A percentile compares a stretch with the other conserved stretches of the same genome.
These are phyloP conservation scores for Dactylellina haptotyla DNA, from an alignment of 2,329 filamentous ascomycete genomes.

Conservation along the genomic window DNA sequence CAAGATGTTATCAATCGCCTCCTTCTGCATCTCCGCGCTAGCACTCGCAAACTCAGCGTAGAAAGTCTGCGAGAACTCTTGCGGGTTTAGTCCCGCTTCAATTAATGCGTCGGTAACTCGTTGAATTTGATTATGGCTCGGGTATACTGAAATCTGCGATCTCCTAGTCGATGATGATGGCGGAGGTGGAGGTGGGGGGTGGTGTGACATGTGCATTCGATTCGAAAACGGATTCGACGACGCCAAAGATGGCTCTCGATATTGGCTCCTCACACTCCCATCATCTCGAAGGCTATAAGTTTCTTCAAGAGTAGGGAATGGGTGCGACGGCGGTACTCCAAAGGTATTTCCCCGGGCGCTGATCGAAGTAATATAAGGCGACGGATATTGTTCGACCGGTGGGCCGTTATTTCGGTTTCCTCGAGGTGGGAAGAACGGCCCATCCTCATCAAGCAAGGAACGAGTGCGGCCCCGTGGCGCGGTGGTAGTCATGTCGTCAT, in stretches of 20 bases:
- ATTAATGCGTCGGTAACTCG: conserved; percentile 31
- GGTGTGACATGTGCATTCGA: conserved; percentile 42
- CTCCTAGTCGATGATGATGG: conserved; percentile 23
- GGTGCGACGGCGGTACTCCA: conserved; percentile 28
- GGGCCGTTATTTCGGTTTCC: conserved; percentile 20
- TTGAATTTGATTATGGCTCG: conserved; percentile 35
- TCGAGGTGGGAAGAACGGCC: conserved; percentile 41
- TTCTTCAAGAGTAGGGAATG: conserved; percentile 41
- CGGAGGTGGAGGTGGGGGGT: conserved; percentile 32
- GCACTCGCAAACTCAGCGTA: conserved; percentile 48
- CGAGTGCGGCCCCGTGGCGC: conserved; percentile 25
- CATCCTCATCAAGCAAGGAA: conserved; percentile 36
- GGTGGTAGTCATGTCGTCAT: conserved; percentile 24
- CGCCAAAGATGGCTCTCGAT: conserved; percentile 41
- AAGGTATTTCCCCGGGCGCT: conserved; percentile 41
- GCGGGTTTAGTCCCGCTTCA: conserved; percentile 40
- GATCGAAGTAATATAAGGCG: conserved; percentile 32
- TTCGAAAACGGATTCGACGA: conserved; percentile 51
- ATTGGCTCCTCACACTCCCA: conserved; percentile 49
- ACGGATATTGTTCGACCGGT: conserved; percentile 37
- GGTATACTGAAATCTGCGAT: conserved; percentile 35
- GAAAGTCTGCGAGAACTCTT: conserved; percentile 36
- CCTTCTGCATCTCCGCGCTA: conserved; percentile 45
- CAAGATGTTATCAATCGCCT: conserved; percentile 44
- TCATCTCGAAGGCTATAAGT: conserved; percentile 41